Percentiles rank a stretch among this genome's conserved stretches.
Conservation (phyloP, 306 rosid species). For the Sicyos baderoa region DNA sequence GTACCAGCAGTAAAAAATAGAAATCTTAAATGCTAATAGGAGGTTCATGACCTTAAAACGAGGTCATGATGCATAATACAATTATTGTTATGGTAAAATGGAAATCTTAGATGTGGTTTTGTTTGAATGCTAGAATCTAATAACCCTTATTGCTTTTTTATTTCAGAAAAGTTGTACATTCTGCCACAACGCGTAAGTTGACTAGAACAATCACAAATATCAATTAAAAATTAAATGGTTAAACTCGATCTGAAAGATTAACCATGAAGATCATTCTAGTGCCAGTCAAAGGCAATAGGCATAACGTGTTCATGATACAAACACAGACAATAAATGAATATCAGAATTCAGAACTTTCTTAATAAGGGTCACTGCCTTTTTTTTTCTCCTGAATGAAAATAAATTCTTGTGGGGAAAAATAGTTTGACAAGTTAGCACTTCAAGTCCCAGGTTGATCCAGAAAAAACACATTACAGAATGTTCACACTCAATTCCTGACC, state of each 20-base stretch:
- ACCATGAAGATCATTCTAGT: neutral
- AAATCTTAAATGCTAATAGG: too few relatives aligned
- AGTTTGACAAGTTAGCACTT: neutral
- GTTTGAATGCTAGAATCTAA: neutral
- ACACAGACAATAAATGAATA: neutral
- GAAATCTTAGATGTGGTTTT: neutral
- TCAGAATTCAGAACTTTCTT: conserved; percentile 11
- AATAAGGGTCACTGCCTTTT: conserved; percentile 30
- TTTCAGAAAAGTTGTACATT: neutral
- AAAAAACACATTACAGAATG: conserved; percentile 16
- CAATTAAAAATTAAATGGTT: too few relatives aligned
- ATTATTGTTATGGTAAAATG: too few relatives aligned
- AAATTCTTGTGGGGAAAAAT: neutral
- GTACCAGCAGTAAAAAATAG: neutral
- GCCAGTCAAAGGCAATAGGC: neutral
- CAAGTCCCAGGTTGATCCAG: neutral
- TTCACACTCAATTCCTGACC: neutral
- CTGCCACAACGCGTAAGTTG: too few relatives aligned
- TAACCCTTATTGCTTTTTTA: neutral
- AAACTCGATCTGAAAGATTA: neutral
- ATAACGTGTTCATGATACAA: neutral
- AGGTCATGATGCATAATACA: too few relatives aligned
- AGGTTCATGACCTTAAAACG: too few relatives aligned
- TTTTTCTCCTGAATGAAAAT: neutral
- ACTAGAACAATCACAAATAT: too few relatives aligned